Conservation (phyloP, 23 red algal genomes). For the Gracilariopsis chorda region DNA sequence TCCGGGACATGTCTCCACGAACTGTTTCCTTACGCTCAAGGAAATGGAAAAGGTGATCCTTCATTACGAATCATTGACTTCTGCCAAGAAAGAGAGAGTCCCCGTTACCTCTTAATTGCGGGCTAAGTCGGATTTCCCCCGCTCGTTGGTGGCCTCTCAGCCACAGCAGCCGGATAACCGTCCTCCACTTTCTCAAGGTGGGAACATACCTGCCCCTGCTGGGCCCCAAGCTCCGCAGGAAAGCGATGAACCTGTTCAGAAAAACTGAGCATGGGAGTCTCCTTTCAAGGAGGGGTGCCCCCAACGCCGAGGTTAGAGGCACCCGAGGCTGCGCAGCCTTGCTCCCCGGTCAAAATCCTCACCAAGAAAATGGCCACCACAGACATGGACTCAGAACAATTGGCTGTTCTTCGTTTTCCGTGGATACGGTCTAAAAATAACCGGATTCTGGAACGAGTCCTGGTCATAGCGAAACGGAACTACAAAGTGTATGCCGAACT, state of each 20-base stretch:
- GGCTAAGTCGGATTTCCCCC: too few species aligned
- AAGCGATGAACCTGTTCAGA: background rate
- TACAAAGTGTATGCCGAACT: background rate
- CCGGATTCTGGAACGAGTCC: background rate
- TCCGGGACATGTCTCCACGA: too few species aligned
- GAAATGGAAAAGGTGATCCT: too few species aligned
- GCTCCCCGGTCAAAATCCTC: background rate
- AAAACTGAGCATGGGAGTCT: background rate
- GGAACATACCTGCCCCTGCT: too few species aligned
- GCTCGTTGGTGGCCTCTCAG: too few species aligned
- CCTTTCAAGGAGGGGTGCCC: background rate
- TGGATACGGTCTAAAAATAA: background rate
- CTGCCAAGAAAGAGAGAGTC: too few species aligned
- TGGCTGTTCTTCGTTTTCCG: background rate
- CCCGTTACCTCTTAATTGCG: too few species aligned
- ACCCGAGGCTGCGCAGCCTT: background rate
- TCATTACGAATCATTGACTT: too few species aligned
- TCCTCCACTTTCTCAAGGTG: too few species aligned
- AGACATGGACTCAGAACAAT: background rate
- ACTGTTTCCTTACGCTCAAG: too few species aligned
- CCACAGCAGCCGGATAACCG: too few species aligned
- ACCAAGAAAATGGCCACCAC: background rate
- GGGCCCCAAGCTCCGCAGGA: too few species aligned
- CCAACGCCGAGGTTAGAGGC: background rate
- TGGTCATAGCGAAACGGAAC: background rate